A percentile compares a stretch with the other conserved stretches of the same genome.
Conservation (phyloP, 2,329 filamentous ascomycete genomes). For the Colletotrichum liaoningense region DNA sequence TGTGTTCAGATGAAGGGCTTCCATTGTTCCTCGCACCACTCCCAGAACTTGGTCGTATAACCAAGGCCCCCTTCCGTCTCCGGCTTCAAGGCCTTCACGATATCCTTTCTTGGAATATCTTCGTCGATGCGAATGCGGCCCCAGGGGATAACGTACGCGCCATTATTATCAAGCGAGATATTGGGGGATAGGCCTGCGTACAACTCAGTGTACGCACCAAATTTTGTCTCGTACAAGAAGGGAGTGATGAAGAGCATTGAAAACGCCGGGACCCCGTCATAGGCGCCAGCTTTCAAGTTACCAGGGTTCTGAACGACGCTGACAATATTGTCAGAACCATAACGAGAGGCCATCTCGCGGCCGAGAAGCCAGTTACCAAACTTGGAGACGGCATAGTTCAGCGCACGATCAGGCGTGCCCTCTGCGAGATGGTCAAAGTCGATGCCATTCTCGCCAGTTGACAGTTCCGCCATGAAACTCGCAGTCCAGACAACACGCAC, state of each 20-base stretch:
- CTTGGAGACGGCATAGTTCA: slow-evolving; percentile 49
- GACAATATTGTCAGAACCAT: slow-evolving; percentile 41
- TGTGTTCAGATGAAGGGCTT: not conserved
- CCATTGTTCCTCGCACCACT: slow-evolving; percentile 42
- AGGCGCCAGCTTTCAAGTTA: slow-evolving; percentile 44
- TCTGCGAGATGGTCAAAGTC: slow-evolving; percentile 41
- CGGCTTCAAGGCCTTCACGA: slow-evolving; percentile 42
- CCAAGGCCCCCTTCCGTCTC: slow-evolving; percentile 43
- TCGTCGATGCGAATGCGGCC: slow-evolving; percentile 39
- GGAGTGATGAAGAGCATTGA: slow-evolving; percentile 36
- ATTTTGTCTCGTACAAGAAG: slow-evolving; percentile 43
- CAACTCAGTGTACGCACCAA: slow-evolving; percentile 55
- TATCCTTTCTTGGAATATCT: slow-evolving; percentile 40
- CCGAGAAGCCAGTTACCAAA: slow-evolving; percentile 48
- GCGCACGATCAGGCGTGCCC: slow-evolving; percentile 38
- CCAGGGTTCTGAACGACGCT: slow-evolving; percentile 49
- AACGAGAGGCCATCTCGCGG: slow-evolving; percentile 43
- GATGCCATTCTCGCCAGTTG: slow-evolving; percentile 42
- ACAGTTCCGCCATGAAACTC: slow-evolving; percentile 43
- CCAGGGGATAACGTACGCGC: slow-evolving; percentile 45
- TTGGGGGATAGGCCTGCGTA: slow-evolving; percentile 52
- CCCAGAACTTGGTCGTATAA: slow-evolving; percentile 42
- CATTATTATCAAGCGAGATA: slow-evolving; percentile 45
- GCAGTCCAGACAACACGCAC: slow-evolving; percentile 47
- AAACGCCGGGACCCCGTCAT: slow-evolving; percentile 30